phyloP scores from a whole-genome alignment of 805 yeast species.

The Brettanomyces custersianus region DNA sequence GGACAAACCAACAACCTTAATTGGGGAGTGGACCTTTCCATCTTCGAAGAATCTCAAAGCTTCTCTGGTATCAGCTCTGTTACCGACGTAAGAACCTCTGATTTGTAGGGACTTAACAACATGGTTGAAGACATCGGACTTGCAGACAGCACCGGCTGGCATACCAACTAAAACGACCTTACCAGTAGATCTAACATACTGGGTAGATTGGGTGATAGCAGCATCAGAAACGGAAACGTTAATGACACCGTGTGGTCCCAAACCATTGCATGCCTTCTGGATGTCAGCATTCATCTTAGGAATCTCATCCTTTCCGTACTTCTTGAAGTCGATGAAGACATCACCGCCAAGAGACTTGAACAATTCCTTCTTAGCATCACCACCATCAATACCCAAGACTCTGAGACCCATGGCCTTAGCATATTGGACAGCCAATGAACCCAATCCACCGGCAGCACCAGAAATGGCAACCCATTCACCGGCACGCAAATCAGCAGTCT shows the following conservation, averaged over 20 bases:
- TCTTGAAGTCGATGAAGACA: conserved; percentile 35
- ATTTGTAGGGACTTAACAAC: conserved; percentile 48
- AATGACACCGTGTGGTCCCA: conserved; percentile 42
- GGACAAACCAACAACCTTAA: conserved; percentile 45
- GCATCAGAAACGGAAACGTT: conserved; percentile 43
- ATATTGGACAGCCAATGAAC: conserved; percentile 41
- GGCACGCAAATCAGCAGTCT: conserved; percentile 36
- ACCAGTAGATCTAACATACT: conserved; percentile 42
- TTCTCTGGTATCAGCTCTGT: conserved; percentile 52
- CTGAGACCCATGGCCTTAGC: conserved; percentile 42
- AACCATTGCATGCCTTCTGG: conserved; percentile 33
- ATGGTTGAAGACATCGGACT: conserved; percentile 42
- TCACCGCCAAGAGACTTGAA: conserved; percentile 35
- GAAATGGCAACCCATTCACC: conserved; percentile 46
- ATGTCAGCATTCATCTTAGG: conserved; percentile 33
- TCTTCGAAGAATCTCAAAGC: conserved; percentile 46
- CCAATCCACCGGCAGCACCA: conserved; percentile 47
- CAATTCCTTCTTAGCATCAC: conserved; percentile 35
- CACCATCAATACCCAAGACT: conserved; percentile 41
- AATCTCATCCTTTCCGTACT: conserved; percentile 18
- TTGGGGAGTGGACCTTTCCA: conserved; percentile 45
- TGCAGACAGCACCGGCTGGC: conserved; percentile 51
- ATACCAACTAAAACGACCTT: conserved; percentile 54
- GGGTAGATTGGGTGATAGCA: conserved; percentile 36
- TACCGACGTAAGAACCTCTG: conserved; percentile 52